phyloP scores from a whole-genome alignment of 2,329 filamentous ascomycete species.

The Nothophoma quercina region DNA sequence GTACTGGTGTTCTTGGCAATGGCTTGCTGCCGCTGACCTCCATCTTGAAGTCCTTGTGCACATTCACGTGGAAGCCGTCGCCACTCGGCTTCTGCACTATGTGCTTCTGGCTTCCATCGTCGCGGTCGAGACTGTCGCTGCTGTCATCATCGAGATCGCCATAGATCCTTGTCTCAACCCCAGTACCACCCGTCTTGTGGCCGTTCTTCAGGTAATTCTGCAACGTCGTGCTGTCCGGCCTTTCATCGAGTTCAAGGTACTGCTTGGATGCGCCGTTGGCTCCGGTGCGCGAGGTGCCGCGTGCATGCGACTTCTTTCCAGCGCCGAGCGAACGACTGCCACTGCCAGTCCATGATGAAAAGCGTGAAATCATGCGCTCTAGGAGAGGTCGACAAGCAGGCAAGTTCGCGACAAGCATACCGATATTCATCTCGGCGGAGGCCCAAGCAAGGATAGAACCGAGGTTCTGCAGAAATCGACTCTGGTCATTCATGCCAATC shows the following conservation, averaged over 20 bases:
- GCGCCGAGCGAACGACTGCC: conserved; percentile 6
- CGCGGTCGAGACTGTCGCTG: conserved; percentile 13
- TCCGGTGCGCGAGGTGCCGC: not conserved
- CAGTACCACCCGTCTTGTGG: conserved; percentile 1
- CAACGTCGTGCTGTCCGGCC: conserved; percentile 9
- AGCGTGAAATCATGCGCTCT: conserved; percentile 11
- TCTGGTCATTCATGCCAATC: conserved; percentile 19
- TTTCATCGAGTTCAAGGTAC: conserved; percentile 20
- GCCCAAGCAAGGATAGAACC: conserved; percentile 21
- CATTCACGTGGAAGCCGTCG: conserved; percentile 14
- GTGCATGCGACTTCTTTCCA: conserved; percentile 8
- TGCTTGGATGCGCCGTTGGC: conserved; percentile 8
- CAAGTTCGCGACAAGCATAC: conserved; percentile 23
- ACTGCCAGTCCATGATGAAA: conserved; percentile 19
- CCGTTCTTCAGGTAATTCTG: conserved; percentile 12
- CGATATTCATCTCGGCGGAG: conserved; percentile 21
- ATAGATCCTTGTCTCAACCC: conserved; percentile 23
- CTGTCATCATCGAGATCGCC: conserved; percentile 16
- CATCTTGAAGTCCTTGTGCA: conserved; percentile 18
- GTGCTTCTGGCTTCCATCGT: conserved; percentile 18
- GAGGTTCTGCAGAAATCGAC: conserved; percentile 18
- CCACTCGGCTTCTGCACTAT: conserved; percentile 9
- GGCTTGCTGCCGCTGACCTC: conserved; percentile 16
- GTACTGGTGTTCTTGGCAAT: conserved; percentile 7
- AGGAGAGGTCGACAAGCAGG: conserved; percentile 21